Evolutionary conservation across 139 green algal species (phyloP), one percentile per base, ranked within the genome.

Genomic region (Gonium pectorale): DNA sequence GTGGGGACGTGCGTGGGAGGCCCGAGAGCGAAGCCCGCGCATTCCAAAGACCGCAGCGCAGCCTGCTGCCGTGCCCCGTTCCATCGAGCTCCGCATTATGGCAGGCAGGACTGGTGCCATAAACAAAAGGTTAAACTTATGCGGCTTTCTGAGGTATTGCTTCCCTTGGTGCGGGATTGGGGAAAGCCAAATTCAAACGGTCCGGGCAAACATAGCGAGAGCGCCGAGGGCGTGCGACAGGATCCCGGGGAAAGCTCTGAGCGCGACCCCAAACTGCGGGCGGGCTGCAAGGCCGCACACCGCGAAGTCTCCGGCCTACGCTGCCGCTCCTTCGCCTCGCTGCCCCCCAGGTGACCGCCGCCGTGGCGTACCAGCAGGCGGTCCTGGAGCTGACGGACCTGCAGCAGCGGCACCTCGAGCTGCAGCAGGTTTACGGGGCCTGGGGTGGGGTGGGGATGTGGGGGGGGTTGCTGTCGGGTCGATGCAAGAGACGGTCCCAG

Each of bases 331-430:
- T 38, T 11, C 54, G 37, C 0, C 66, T 40, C 41, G n/a, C 9
- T 69, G 9, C 66, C 24, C 15, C 5, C 6, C 31, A 73, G 73
- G 38, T 81, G 2, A 81, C 11, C 8, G 73, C 73, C 0, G 54
- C 73, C 3, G 27, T 69, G 21, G 49, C 54, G 13, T 67, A 81
- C 73, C 37, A 69, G 54, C 56, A 49, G 40, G 56, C 73, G 46
- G 38, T 81, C 6, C 29, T 69, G 54, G 54, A 81, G 73, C 73
- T 81, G 37, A 69, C 54, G 2, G 38, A 22, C 37, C 56, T 81
- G 38, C 73, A 81, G 56, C 37, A 69, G 26, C 21, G 31, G 26
- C 56, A 70, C 38, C 37, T 81, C 29, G 73, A 81, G 56, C 4
- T 6, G 24, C 26, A 43, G 73, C 54, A 69, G 73, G 73, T 81